phyloP scores from a whole-genome alignment of 2,329 filamentous ascomycete genomes.

The Phialophora verrucosa region DNA sequence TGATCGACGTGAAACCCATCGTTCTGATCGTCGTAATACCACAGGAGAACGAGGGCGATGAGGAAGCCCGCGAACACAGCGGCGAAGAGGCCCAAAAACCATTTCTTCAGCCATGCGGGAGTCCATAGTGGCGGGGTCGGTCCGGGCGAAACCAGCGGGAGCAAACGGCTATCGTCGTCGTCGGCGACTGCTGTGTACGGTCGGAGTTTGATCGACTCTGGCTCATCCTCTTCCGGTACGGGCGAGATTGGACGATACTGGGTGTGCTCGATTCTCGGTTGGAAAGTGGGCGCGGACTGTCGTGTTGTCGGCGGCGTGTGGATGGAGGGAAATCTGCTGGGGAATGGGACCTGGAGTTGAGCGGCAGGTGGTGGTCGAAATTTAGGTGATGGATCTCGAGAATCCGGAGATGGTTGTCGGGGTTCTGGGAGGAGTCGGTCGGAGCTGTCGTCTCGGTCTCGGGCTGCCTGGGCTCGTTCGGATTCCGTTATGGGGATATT shows the following conservation, averaged over 20 bases:
- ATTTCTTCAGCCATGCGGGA: conserved; percentile 37
- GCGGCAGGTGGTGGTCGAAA: conserved; percentile 12
- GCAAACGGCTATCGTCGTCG: conserved; percentile 25
- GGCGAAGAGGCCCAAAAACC: conserved; percentile 33
- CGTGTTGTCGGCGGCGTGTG: conserved; percentile 16
- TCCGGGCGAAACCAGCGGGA: conserved; percentile 9
- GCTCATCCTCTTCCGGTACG: conserved; percentile 35
- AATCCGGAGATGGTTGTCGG: conserved; percentile 22
- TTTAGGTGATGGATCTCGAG: conserved; percentile 18
- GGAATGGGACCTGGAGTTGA: conserved; percentile 15
- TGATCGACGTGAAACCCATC: conserved; percentile 33
- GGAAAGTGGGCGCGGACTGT: conserved; percentile 15
- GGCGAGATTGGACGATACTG: conserved; percentile 33
- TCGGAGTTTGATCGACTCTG: conserved; percentile 27
- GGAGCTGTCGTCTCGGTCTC: conserved; percentile 24
- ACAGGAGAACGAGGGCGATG: conserved; percentile 33
- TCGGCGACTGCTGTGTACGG: conserved; percentile 15
- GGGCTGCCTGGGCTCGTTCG: conserved; percentile 31
- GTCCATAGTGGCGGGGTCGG: conserved; percentile 35
- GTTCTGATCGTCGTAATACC: conserved; percentile 28
- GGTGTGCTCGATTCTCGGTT: conserved; percentile 21
- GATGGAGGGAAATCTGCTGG: conserved; percentile 34
- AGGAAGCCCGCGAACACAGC: conserved; percentile 31
- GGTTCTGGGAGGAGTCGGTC: conserved; percentile 28
- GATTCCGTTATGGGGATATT: conserved; percentile 35